phyloP scores from a whole-genome alignment of 805 yeast genomes.

The Saccharomycopsis fibuligera region DNA sequence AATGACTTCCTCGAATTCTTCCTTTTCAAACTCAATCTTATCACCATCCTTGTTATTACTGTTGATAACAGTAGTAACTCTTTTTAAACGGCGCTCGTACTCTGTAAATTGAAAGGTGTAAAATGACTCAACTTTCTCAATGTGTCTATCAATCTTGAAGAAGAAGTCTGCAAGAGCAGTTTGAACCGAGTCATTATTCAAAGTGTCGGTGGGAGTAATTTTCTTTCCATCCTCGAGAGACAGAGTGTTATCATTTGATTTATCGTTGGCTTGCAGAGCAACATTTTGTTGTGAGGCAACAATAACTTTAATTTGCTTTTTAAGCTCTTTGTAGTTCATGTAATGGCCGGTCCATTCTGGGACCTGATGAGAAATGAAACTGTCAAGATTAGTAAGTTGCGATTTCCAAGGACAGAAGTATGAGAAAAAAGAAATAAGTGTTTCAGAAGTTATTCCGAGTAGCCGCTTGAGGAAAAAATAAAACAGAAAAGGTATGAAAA shows the following conservation, averaged over 20 bases:
- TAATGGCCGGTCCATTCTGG: conserved; percentile 88
- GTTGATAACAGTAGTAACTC: conserved; percentile 33
- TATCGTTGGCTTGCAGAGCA: conserved; percentile 22
- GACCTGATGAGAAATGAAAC: conserved; percentile 72
- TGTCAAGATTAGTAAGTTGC: conserved; percentile 17
- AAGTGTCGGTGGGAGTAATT: conserved; percentile 26
- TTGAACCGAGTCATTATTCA: conserved; percentile 38
- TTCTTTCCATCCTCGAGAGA: background rate
- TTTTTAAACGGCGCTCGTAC: conserved; percentile 61
- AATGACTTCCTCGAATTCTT: conserved; percentile 52
- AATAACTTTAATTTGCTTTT: conserved; percentile 69
- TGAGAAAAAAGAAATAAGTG: no score
- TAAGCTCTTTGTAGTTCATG: conserved; percentile 79
- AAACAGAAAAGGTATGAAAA: no score
- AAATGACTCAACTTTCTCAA: conserved; percentile 75
- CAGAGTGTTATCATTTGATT: background rate
- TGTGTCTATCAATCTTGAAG: conserved; percentile 69
- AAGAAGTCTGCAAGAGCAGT: conserved; percentile 59
- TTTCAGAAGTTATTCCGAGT: no score
- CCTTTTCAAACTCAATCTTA: conserved; percentile 36
- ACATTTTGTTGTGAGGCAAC: conserved; percentile 37
- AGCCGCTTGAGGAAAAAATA: no score
- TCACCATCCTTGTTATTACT: conserved; percentile 15
- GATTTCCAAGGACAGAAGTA: no score
- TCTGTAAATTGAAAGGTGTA: conserved; percentile 69